Evolutionary conservation across 768 basidiomycete species (phyloP), one percentile per base, ranked within the genome.

Genomic region (Clitopilus passeckerianus): DNA sequence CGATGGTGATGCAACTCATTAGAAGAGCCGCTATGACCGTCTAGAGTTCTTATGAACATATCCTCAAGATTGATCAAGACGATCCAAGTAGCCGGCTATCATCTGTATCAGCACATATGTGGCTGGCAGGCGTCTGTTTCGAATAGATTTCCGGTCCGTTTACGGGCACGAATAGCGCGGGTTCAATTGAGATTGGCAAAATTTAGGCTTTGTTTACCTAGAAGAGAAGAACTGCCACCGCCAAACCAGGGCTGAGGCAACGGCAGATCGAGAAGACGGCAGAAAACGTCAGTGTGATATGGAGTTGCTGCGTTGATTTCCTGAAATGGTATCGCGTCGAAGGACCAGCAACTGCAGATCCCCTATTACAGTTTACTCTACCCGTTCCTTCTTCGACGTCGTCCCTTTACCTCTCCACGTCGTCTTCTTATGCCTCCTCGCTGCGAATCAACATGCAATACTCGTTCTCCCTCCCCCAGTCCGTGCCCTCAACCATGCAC

Each of bases 271-370:
- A 41, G n/a, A 41, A 41, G 37, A 41, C 12, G 37, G 46, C 46
- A 50, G 46, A 50, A 50, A n/a, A 50, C 46, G 46, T 50, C 46
- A 50, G 18, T 41, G 46, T 50, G 46, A 50, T 50, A 50, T 50
- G 46, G 46, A 50, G 46, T 50, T 41, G 37, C n/a, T 41, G 37
- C 37, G 37, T 41, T 50, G 46, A 50, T 50, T 50, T 50, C 46
- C 20, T 18, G 12, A 50, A 50, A 50, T 18, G 46, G 46, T 50
- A 50, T 50, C 46, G 46, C 46, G 46, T 50, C 46, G 46, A 50
- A 50, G 46, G 6, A 16, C 22, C n/a, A 41, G 12, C 3, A 15
- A 14, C 12, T 41, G 37, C 22, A 50, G 22, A 20, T 50, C 16
- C 46, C 46, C 18, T 9, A 50, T 18, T 50, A 23, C 46, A 50